Conservation (phyloP, 495 filamentous ascomycete species). For the Peziza echinospora region DNA sequence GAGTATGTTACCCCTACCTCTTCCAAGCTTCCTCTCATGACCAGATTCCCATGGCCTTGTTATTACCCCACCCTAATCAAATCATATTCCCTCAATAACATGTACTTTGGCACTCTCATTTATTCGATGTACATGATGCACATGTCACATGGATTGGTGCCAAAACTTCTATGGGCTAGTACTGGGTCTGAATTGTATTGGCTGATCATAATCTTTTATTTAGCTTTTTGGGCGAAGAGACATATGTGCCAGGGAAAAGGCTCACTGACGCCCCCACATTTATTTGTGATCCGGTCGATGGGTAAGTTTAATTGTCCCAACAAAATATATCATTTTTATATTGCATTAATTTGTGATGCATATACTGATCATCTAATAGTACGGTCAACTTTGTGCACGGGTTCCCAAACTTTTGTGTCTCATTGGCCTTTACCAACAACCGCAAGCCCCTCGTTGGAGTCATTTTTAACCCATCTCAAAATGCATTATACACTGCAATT, state of each 20-base stretch:
- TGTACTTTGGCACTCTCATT: too few species aligned
- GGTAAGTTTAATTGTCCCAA: slow-evolving; percentile 17
- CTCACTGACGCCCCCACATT: slow-evolving; percentile 59
- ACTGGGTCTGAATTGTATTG: too few species aligned
- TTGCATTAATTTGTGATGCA: neutral
- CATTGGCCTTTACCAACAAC: slow-evolving; percentile 49
- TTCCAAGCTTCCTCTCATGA: slow-evolving; percentile 6
- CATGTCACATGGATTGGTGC: too few species aligned
- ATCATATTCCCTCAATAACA: too few species aligned
- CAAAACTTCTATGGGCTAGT: too few species aligned
- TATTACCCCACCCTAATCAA: too few species aligned
- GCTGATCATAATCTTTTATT: too few species aligned
- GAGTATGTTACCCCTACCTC: slow-evolving; percentile 21
- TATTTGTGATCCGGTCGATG: slow-evolving; percentile 77
- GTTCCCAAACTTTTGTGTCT: slow-evolving; percentile 62
- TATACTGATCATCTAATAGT: neutral
- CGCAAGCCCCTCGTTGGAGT: slow-evolving; percentile 49
- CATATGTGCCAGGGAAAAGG: slow-evolving; percentile 42
- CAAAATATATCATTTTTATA: neutral
- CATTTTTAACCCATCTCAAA: slow-evolving; percentile 62
- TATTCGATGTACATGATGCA: too few species aligned
- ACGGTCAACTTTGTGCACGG: slow-evolving; percentile 75
- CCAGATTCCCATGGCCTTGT: neutral
- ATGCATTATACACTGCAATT: slow-evolving; percentile 48
- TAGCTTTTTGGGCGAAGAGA: slow-evolving; percentile 69